A percentile compares a stretch with the other conserved stretches of the same genome.
These are phyloP conservation scores for Asterophora lycoperdoides DNA, from an alignment of 768 basidiomycete genomes.

Conservation along the genomic window DNA sequence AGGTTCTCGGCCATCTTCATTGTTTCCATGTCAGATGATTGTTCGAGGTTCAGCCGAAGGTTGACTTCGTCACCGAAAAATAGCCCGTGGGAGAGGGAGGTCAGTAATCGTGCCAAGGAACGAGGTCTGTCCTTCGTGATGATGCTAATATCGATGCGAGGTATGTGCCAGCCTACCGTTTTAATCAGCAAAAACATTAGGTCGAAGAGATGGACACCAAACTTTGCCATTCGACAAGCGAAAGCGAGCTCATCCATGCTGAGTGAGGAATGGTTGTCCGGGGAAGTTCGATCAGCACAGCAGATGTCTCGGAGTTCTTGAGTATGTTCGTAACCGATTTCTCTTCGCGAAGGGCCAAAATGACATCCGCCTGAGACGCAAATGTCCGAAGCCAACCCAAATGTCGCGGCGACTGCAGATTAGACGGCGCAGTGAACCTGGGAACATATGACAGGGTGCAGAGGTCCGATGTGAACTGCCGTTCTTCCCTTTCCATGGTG, in stretches of 20 bases:
- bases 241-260: conserved; percentile 61
- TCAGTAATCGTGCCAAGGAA: conserved; percentile 64
- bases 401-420: conserved; percentile 1
- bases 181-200: conserved; percentile 13
- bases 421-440: not conserved
- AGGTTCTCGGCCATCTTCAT: conserved; percentile 45
- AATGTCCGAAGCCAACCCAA: conserved; percentile 30
- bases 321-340: conserved; percentile 17
- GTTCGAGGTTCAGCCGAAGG: conserved; percentile 71
- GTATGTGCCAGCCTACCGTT: conserved; percentile 68
- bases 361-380: conserved; percentile 25
- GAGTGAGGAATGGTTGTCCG: conserved; percentile 45
- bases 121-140: conserved; percentile 74
- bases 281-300: conserved; percentile 41
- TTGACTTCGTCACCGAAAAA: conserved; percentile 69
- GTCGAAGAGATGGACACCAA: conserved; percentile 8
- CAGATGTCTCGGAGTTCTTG: not conserved
- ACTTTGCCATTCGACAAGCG: conserved; percentile 59
- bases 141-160: conserved; percentile 63
- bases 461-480: conserved; percentile 6
- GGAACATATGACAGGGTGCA: conserved; percentile 20
- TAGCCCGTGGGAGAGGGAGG: conserved; percentile 50
- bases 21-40: conserved; percentile 64
- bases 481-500: conserved; percentile 3
- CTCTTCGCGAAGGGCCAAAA: conserved; percentile 31